Evolutionary conservation across 139 green algal species (phyloP).

Genomic region (Chlamydomonas sp.): DNA sequence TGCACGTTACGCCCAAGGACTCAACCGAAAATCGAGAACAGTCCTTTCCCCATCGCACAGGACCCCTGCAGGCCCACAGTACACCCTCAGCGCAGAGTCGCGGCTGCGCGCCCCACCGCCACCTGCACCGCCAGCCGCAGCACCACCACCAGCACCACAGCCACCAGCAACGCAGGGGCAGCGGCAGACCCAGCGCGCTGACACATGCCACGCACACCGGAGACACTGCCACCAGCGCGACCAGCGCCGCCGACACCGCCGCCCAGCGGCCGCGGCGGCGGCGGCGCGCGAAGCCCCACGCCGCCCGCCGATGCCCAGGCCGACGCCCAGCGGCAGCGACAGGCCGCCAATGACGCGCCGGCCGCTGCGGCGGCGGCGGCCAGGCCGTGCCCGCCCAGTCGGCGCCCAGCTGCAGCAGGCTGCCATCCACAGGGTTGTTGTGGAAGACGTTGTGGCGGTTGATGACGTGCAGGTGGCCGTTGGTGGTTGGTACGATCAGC

Average conservation of each 20-base stretch:
- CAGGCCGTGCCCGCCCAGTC: not conserved
- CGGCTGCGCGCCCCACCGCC: too few species aligned
- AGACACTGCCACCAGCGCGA: not conserved
- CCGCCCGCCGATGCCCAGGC: too few species aligned
- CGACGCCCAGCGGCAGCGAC: too few species aligned
- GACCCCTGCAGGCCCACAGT: too few species aligned
- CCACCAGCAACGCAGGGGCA: not conserved
- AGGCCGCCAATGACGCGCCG: not conserved
- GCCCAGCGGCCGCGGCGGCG: not conserved
- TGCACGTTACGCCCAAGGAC: too few species aligned
- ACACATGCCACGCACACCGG: not conserved
- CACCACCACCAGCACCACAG: too few species aligned
- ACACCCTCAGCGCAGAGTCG: too few species aligned
- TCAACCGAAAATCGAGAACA: too few species aligned
- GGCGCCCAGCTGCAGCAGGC: not conserved
- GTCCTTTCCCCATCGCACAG: too few species aligned
- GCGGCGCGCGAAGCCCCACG: not conserved
- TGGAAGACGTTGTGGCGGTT: conserved; percentile 14
- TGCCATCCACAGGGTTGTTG: conserved; percentile 1
- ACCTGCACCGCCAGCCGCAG: too few species aligned
- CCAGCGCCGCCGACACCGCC: not conserved
- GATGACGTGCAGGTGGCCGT: too few species aligned
- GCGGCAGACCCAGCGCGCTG: not conserved
- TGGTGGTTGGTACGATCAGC: too few species aligned
- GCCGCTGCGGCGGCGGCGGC: not conserved